Evolutionary conservation across 2,329 filamentous ascomycete genomes (phyloP), one percentile per base, ranked within the genome.

Genomic region (Aureobasidium namibiae): DNA sequence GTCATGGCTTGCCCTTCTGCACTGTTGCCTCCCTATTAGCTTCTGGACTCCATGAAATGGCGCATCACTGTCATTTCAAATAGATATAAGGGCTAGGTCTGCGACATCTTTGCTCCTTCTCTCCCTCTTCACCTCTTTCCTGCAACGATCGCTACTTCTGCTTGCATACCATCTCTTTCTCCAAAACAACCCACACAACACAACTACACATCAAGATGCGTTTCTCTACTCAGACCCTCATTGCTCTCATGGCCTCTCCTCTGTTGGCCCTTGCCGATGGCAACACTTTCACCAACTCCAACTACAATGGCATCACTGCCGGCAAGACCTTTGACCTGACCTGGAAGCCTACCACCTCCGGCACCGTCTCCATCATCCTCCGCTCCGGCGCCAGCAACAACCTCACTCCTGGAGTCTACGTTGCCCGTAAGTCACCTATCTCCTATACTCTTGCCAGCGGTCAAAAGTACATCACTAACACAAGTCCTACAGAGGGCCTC

Each of bases 301-400:
- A 76, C 45, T 76, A 78, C 61, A 46, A 8, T 18, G 61, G 67
- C 26, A 76, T 80, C 65, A 73, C 68, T 14, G 77, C 77, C 42
- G 80, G 80, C 54, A 57, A 75, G 66, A 63, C 75, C 11, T 70
- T 77, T 21, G 74, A 73, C 11, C 67, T 83, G 49, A 72, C 65
- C 53, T 83, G 81, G 81, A 63, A 67, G 6, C 75, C 79, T 7
- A 79, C 75, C 48, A 80, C 78, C 59, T 56, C 64, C 23, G 78
- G 78, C 60, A 79, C 80, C 16, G 75, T 83, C 65, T 76, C 75
- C 42, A 70, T 83, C 60, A 73, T 79, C 62, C 74, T 77, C 63
- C 74, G 74, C 56, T 66, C 69, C 29, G 71, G 72, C 8, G 68
- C 71, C 59, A 70, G 72, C 64, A 68, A 62, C 63, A 73, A 76